A percentile compares a stretch with the other conserved stretches of the same genome.
These are phyloP conservation scores for Verticillium nubilum DNA, from an alignment of 2,329 filamentous ascomycete species.

Conservation along the genomic window DNA sequence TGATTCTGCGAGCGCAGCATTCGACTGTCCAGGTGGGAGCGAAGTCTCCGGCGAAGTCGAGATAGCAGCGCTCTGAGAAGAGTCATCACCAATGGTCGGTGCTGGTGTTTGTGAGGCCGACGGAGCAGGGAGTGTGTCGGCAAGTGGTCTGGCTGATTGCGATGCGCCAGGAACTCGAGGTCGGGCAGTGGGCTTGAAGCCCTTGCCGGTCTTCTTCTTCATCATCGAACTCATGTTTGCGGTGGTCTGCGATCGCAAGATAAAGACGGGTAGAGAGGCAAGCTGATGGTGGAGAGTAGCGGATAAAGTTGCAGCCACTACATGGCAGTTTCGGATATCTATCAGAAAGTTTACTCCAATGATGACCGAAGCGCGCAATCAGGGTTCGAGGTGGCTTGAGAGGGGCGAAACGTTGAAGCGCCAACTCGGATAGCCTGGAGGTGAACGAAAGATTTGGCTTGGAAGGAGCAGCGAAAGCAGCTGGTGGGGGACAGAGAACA, in stretches of 20 bases:
- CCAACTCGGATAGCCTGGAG: not conserved
- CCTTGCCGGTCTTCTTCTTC: conserved; percentile 57
- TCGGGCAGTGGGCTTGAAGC: conserved; percentile 68
- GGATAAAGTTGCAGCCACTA: not conserved
- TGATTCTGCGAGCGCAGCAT: not conserved
- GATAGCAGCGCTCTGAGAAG: not conserved
- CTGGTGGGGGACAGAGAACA: conserved; percentile 1
- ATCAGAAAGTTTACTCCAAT: not conserved
- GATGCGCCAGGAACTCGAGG: conserved; percentile 35
- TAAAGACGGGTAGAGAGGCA: not conserved
- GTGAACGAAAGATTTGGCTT: not conserved
- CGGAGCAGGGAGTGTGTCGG: not conserved
- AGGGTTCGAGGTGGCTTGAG: not conserved
- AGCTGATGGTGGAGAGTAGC: conserved; percentile 1
- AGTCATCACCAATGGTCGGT: not conserved
- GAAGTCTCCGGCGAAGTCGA: not conserved
- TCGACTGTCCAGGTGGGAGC: not conserved
- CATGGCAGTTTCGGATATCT: not conserved
- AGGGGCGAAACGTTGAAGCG: not conserved
- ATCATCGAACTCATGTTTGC: conserved; percentile 59
- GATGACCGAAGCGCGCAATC: not conserved
- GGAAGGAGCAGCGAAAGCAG: not conserved
- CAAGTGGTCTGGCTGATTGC: conserved; percentile 22
- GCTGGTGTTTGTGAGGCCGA: not conserved
- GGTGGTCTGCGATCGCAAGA: not conserved